Percentiles rank a stretch among this genome's conserved stretches.
These are phyloP conservation scores for Colletotrichum viniferum DNA, from an alignment of 2,329 filamentous ascomycete species.

Conservation along the genomic window DNA sequence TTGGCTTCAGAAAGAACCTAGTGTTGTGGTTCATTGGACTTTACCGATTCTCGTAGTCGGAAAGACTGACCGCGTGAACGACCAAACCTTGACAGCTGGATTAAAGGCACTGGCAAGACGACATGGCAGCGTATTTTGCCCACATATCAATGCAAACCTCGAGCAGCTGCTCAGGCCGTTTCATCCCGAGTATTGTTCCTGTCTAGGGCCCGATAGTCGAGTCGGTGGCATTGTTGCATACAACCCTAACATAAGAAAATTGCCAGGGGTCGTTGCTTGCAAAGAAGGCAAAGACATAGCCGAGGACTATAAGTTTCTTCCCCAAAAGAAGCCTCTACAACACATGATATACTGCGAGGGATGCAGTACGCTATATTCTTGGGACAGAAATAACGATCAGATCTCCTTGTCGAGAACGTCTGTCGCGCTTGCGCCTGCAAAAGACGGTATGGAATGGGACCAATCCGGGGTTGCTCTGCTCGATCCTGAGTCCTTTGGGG, in stretches of 20 bases:
- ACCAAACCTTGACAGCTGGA: rapidly evolving
- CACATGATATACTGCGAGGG: rapidly evolving
- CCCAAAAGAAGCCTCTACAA: rapidly evolving
- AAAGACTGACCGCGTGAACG: not conserved
- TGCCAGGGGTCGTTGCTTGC: rapidly evolving
- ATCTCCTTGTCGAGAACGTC: not conserved
- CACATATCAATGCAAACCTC: rapidly evolving
- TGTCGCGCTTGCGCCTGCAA: not conserved
- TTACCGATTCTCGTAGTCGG: rapidly evolving
- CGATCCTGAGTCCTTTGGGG: not conserved
- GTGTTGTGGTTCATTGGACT: not conserved
- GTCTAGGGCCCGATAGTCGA: not conserved
- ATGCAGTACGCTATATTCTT: not conserved
- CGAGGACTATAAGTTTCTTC: not conserved
- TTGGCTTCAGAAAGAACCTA: not conserved
- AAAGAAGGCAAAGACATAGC: rapidly evolving
- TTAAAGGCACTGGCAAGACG: not conserved
- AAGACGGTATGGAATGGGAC: not conserved
- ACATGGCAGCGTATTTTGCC: not conserved
- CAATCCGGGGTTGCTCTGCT: not conserved
- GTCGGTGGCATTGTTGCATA: not conserved
- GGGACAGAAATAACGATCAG: not conserved
- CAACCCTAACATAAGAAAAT: rapidly evolving
- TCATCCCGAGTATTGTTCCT: not conserved
- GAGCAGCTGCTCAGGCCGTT: not conserved